These are phyloP conservation scores for Drosera capensis DNA, from an alignment of 148 eudicot genomes.

Conservation along the genomic window DNA sequence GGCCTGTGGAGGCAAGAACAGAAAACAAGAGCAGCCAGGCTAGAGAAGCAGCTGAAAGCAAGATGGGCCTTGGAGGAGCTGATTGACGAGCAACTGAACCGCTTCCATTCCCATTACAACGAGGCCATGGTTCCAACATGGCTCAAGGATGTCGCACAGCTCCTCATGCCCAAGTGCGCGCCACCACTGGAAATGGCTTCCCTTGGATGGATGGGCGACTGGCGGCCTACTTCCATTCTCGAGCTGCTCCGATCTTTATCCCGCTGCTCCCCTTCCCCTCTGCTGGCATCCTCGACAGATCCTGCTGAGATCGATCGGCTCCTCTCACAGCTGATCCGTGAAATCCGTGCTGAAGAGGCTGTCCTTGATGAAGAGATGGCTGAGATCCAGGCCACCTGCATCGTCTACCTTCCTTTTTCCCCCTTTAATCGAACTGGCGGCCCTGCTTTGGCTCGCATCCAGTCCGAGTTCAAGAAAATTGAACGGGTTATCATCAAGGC, in stretches of 20 bases:
- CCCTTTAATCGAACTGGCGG: slow-evolving; percentile 8
- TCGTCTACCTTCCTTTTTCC: slow-evolving; percentile 60
- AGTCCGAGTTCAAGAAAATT: slow-evolving; percentile 64
- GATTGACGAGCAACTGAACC: slow-evolving; percentile 55
- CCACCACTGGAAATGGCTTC: slow-evolving; percentile 55
- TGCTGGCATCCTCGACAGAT: slow-evolving; percentile 19
- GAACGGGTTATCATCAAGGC: slow-evolving; percentile 64
- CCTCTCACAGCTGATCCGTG: slow-evolving; percentile 41
- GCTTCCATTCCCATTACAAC: slow-evolving; percentile 36
- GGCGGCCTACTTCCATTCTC: slow-evolving; percentile 77
- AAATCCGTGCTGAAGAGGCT: slow-evolving; percentile 69
- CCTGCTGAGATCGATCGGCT: slow-evolving; percentile 25
- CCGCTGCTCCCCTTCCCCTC: slow-evolving; percentile 18
- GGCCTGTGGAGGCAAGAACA: slow-evolving; percentile 56
- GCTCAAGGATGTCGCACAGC: slow-evolving; percentile 47
- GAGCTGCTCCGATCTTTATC: slow-evolving; percentile 42
- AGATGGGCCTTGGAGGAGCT: slow-evolving; percentile 54
- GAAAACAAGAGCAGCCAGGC: slow-evolving; percentile 44
- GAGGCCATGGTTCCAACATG: slow-evolving; percentile 33
- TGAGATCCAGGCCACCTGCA: slow-evolving; percentile 76
- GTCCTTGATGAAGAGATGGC: slow-evolving; percentile 85
- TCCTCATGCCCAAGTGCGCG: slow-evolving; percentile 58
- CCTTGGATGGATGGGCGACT: slow-evolving; percentile 78
- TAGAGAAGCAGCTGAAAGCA: slow-evolving; percentile 61
- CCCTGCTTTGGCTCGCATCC: slow-evolving; percentile 18